Conservation (phyloP, 768 basidiomycete genomes). For the Neoboletus magnificus region DNA sequence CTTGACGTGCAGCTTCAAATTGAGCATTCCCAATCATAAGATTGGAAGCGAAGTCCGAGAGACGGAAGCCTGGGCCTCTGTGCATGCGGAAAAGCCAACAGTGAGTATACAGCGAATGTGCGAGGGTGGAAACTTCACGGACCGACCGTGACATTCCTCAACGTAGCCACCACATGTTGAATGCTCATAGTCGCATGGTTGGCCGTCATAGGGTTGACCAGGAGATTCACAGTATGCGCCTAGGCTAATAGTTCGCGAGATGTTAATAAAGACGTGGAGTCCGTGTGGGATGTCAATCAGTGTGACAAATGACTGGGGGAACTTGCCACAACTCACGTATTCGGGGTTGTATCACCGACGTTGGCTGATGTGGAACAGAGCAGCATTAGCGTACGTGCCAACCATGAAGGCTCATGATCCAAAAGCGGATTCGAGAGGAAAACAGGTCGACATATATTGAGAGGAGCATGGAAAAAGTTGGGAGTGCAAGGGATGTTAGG, state of each 20-base stretch:
- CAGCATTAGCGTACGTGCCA: not conserved
- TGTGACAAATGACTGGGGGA: not conserved
- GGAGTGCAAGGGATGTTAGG: not conserved
- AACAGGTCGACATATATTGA: not conserved
- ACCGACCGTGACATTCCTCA: conserved; percentile 71
- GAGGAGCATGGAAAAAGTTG: not conserved
- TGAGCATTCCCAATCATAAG: conserved; percentile 67
- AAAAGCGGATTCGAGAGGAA: not conserved
- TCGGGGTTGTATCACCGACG: conserved; percentile 76
- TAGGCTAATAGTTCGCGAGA: conserved; percentile 34
- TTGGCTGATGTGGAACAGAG: conserved; percentile 47
- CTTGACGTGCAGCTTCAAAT: conserved; percentile 60
- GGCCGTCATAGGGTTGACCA: conserved; percentile 63
- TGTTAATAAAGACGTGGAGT: not conserved
- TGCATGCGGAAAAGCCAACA: not conserved
- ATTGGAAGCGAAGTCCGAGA: conserved; percentile 76
- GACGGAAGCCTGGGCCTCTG: conserved; percentile 73
- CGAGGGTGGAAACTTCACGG: conserved; percentile 9
- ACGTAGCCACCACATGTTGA: conserved; percentile 74
- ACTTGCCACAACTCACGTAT: conserved; percentile 53
- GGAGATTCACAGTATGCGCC: conserved; percentile 80
- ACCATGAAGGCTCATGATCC: not conserved
- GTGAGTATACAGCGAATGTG: not conserved
- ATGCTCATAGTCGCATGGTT: conserved; percentile 63
- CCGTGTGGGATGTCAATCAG: not conserved